phyloP scores from a whole-genome alignment of 1,284 basidiomycete species.

The Sporisorium iseilematis-ciliati region DNA sequence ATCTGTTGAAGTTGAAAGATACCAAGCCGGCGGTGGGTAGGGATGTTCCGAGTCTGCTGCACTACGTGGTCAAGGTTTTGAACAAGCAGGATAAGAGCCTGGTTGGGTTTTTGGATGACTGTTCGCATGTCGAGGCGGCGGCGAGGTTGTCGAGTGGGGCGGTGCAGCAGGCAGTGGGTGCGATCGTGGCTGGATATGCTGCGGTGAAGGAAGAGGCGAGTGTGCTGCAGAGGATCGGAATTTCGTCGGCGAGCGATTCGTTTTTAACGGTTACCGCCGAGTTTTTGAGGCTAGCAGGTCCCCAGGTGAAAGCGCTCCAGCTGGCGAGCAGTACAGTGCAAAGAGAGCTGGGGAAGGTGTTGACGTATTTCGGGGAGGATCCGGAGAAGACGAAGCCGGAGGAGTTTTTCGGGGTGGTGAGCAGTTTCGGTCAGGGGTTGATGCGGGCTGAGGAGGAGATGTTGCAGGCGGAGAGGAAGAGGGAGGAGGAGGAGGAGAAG shows the following conservation, averaged over 20 bases:
- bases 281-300: slow-evolving; percentile 30
- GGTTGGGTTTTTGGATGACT: slow-evolving; percentile 82
- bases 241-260: slow-evolving; percentile 47
- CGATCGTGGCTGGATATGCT: slow-evolving; percentile 44
- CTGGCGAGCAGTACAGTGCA: slow-evolving; percentile 41
- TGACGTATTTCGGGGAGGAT: slow-evolving; percentile 60
- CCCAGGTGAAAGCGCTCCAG: slow-evolving; percentile 53
- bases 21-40: slow-evolving; percentile 80
- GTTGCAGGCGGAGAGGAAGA: slow-evolving; percentile 56
- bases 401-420: slow-evolving; percentile 59
- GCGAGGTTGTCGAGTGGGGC: slow-evolving; percentile 54
- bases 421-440: slow-evolving; percentile 59
- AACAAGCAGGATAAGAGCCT: slow-evolving; percentile 78
- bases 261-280: slow-evolving; percentile 45
- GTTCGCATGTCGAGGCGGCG: slow-evolving; percentile 84
- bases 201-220: slow-evolving; percentile 44
- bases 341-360: slow-evolving; percentile 26
- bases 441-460: slow-evolving; percentile 65
- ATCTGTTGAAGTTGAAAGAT: slow-evolving; percentile 85
- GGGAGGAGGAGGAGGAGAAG: slow-evolving; percentile 53
- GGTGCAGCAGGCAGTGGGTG: slow-evolving; percentile 39
- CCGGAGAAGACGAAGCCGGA: slow-evolving; percentile 55
- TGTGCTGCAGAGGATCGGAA: slow-evolving; percentile 37
- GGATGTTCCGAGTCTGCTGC: slow-evolving; percentile 86
- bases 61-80: slow-evolving; percentile 84